Evolutionary conservation across 768 basidiomycete species (phyloP).

Genomic region (Boletus eberwhitei): DNA sequence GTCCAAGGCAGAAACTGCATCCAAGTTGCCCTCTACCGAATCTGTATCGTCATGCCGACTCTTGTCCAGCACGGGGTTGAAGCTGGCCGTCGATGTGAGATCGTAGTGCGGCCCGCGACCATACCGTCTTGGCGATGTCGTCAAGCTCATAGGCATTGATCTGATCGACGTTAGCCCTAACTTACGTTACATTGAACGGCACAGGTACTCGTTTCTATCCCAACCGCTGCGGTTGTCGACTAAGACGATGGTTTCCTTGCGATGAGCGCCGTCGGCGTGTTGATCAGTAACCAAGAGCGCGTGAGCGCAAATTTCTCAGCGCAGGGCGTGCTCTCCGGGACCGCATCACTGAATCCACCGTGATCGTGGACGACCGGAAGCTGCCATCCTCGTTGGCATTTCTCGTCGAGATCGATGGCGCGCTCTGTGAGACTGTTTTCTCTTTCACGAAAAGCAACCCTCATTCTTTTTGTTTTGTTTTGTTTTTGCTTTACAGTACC

Average conservation of each 20-base stretch:
- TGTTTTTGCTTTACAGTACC: neutral
- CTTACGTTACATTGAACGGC: constrained; percentile 19
- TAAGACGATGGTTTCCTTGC: neutral
- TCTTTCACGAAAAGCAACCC: neutral
- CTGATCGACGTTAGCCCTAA: constrained; percentile 19
- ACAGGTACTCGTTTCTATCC: constrained; percentile 8
- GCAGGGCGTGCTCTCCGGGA: constrained; percentile 11
- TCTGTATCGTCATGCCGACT: neutral
- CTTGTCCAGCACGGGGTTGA: constrained; percentile 13
- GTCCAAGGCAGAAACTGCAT: constrained; percentile 7
- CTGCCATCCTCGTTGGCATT: neutral
- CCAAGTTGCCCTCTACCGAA: constrained; percentile 1
- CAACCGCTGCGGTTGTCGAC: neutral
- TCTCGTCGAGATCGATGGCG: constrained; percentile 14
- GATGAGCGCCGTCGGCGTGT: constrained; percentile 4
- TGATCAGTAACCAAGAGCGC: constrained; percentile 14
- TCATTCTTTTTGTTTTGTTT: no score
- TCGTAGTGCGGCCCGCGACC: constrained; percentile 19
- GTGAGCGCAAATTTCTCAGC: constrained; percentile 10
- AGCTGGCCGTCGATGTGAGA: constrained; percentile 15
- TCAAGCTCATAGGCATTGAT: constrained; percentile 18
- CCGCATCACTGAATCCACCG: constrained; percentile 14
- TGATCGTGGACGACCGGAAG: constrained; percentile 14
- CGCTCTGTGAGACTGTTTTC: neutral
- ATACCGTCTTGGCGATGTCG: constrained; percentile 22